A percentile compares a stretch with the other conserved stretches of the same genome.
phyloP scores from a whole-genome alignment of 441 rosid species.

The Croton laevigatus region DNA sequence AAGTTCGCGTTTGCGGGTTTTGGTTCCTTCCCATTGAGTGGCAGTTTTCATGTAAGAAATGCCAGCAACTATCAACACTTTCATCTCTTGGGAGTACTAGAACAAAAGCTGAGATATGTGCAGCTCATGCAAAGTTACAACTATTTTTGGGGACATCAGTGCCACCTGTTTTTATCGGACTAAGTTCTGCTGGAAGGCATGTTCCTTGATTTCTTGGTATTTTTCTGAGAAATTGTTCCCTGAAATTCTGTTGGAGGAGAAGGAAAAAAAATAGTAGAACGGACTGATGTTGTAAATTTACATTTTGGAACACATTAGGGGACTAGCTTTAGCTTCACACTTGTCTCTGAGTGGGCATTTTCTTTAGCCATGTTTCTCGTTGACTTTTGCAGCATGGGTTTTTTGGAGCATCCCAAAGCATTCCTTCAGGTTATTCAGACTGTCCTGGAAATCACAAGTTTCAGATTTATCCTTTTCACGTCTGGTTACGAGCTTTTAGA shows the following conservation, averaged over 20 bases:
- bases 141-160: constrained; percentile 41
- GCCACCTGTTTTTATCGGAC: constrained; percentile 67
- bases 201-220: constrained; percentile 21
- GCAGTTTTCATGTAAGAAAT: constrained; percentile 79
- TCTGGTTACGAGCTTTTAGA: constrained; percentile 75
- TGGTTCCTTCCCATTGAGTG: constrained; percentile 83
- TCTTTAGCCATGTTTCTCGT: constrained; percentile 10
- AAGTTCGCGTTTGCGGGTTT: constrained; percentile 73
- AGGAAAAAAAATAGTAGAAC: neutral
- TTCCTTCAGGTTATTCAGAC: constrained; percentile 65
- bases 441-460: constrained; percentile 50
- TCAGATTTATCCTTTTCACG: constrained; percentile 76
- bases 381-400: constrained; percentile 75
- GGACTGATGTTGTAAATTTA: neutral
- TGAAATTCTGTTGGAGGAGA: constrained; percentile 2
- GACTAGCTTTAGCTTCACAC: neutral
- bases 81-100: constrained; percentile 25
- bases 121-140: constrained; percentile 54
- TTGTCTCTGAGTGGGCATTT: constrained; percentile 3
- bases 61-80: constrained; percentile 45
- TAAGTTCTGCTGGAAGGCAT: constrained; percentile 89
- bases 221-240: neutral
- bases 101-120: constrained; percentile 42
- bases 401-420: constrained; percentile 60
- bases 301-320: neutral